These are phyloP conservation scores for Pseudogymnoascus verrucosus DNA, from an alignment of 2,329 filamentous ascomycete genomes.

Conservation along the genomic window DNA sequence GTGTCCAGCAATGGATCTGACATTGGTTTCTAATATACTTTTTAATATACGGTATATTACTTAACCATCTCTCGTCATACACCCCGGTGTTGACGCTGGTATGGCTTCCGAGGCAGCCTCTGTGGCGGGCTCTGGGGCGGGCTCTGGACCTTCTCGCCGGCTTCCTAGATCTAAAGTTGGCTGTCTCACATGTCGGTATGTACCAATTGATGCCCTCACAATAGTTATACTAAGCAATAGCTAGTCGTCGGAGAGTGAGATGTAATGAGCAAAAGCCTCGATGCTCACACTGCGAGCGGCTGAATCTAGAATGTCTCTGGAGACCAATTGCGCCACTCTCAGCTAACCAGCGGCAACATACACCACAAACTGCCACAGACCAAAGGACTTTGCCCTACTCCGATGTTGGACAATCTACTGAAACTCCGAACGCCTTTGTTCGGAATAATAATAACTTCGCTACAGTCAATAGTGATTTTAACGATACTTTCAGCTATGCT, in stretches of 20 bases:
- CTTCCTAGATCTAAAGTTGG: constrained; percentile 30
- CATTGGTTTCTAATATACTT: not conserved
- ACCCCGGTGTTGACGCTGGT: not conserved
- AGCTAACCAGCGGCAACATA: constrained; percentile 15
- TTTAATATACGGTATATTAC: not conserved
- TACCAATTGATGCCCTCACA: constrained; percentile 10
- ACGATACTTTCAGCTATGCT: constrained; percentile 39
- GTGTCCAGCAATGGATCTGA: not conserved
- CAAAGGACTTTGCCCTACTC: not conserved
- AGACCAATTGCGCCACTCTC: constrained; percentile 20
- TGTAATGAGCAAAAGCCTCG: constrained; percentile 46
- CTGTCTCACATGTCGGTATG: constrained; percentile 41
- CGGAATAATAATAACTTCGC: constrained; percentile 27
- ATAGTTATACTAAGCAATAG: not conserved
- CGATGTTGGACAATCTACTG: not conserved
- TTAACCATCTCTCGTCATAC: not conserved
- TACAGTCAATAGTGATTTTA: constrained; percentile 10
- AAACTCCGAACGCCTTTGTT: not conserved
- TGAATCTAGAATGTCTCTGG: constrained; percentile 47
- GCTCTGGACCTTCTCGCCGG: not conserved
- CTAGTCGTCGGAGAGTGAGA: constrained; percentile 44
- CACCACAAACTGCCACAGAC: not conserved
- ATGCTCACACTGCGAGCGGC: constrained; percentile 45
- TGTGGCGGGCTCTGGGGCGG: not conserved
- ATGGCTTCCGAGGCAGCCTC: not conserved